A percentile compares a stretch with the other conserved stretches of the same genome.
Evolutionary conservation across 2,329 filamentous ascomycete genomes (phyloP).

Genomic region (Aspergillus pseudoterreus): DNA sequence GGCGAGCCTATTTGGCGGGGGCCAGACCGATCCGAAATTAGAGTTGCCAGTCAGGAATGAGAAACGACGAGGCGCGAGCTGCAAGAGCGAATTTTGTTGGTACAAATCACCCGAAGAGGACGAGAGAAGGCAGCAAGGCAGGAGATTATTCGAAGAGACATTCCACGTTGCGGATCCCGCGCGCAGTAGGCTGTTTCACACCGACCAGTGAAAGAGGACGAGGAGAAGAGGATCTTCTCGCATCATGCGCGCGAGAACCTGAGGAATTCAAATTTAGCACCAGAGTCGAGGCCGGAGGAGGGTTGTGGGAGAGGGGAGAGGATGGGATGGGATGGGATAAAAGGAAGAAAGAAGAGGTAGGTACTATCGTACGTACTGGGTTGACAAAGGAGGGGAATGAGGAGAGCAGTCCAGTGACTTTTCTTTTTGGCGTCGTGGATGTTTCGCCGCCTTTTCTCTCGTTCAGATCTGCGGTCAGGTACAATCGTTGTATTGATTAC

Average conservation of each 20-base stretch:
- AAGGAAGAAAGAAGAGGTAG: too few relatives aligned
- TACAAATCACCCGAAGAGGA: slow-evolving; percentile 9
- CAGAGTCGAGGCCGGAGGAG: too few relatives aligned
- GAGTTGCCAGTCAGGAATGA: slow-evolving; percentile 8
- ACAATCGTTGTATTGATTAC: too few relatives aligned
- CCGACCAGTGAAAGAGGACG: neutral
- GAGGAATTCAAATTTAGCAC: neutral
- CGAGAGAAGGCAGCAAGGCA: slow-evolving; percentile 8
- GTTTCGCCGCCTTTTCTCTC: too few relatives aligned
- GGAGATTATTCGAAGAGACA: slow-evolving; percentile 6
- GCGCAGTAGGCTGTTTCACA: neutral
- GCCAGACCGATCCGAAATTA: slow-evolving; percentile 9
- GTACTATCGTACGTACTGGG: too few relatives aligned
- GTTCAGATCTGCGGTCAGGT: too few relatives aligned
- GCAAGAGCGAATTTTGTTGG: slow-evolving; percentile 12
- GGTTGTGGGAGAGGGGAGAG: too few relatives aligned
- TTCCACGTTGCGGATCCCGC: slow-evolving; percentile 17
- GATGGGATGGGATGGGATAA: too few relatives aligned
- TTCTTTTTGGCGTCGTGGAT: too few relatives aligned
- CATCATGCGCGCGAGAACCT: neutral
- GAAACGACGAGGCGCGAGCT: slow-evolving; percentile 10
- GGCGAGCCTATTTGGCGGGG: slow-evolving; percentile 3
- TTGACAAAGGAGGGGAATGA: too few relatives aligned
- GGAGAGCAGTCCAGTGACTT: too few relatives aligned
- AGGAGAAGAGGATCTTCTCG: neutral